Evolutionary conservation across 1,139 yeast genomes (phyloP).

Genomic region (Citeromyces hawaiiensis): DNA sequence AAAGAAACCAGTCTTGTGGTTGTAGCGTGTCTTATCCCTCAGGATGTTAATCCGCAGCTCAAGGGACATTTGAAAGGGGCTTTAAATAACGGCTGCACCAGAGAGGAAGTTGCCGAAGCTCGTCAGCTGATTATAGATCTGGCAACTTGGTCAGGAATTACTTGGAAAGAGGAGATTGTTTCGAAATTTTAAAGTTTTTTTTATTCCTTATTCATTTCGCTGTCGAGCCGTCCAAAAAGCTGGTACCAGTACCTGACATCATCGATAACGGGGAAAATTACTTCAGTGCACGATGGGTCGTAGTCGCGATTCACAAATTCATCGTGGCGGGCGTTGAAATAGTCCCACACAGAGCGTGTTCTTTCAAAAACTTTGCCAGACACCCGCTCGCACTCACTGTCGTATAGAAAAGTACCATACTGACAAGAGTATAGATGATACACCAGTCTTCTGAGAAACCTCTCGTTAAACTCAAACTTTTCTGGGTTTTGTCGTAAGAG

Average conservation of each 20-base stretch:
- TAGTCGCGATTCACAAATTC: conserved; percentile 55
- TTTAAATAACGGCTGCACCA: conserved; percentile 59
- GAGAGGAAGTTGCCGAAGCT: conserved; percentile 46
- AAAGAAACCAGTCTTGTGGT: conserved; percentile 69
- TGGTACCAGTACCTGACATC: conserved; percentile 84
- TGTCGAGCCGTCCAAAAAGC: conserved; percentile 61
- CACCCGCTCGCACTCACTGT: conserved; percentile 53
- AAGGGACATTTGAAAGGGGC: conserved; percentile 89
- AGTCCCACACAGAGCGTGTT: conserved; percentile 88
- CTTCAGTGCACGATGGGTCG: conserved; percentile 20
- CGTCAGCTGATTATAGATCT: conserved; percentile 53
- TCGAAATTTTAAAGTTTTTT: conserved; percentile 1
- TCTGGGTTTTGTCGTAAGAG: conserved; percentile 56
- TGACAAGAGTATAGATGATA: conserved; percentile 92
- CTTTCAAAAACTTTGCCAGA: conserved; percentile 24
- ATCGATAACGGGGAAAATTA: conserved; percentile 53
- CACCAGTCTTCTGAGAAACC: conserved; percentile 69
- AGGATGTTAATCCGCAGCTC: conserved; percentile 87
- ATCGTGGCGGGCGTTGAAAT: conserved; percentile 61
- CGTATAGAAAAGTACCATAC: conserved; percentile 79
- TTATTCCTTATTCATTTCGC: conserved; percentile 53
- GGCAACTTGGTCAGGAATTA: conserved; percentile 64
- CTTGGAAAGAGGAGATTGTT: conserved; percentile 40
- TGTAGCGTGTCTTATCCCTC: conserved; percentile 75
- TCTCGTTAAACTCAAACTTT: conserved; percentile 75